Evolutionary conservation across 2,329 filamentous ascomycete species (phyloP), one percentile per base, ranked within the genome.

Genomic region (Penicillium verrucosum): DNA sequence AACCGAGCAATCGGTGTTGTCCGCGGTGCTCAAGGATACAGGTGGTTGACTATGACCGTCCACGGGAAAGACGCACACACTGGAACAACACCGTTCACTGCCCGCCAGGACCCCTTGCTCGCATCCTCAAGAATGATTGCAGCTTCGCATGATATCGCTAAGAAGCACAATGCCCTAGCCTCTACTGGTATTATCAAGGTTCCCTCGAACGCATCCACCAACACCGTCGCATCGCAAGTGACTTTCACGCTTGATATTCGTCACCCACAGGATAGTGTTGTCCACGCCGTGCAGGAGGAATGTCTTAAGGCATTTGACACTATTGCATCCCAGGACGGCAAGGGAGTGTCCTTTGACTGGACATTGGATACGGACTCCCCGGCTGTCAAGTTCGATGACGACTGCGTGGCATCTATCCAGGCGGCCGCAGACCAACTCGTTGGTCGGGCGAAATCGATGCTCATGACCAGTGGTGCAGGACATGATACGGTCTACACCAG

Each of bases 31-130:
- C 87, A 90, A 68, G 85, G 84, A 5, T 89, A 89, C 68, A 81
- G 83, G 58, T 90, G 88, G 88, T 82, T 84, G 66, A 87, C 81
- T 0, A 70, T 90, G 32, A 82, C 80, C 1, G 80, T 90, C 1
- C 73, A 76, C n/a, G 87, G 87, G 0, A 77, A 82, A 56, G 87
- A 89, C 59, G 82, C 82, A 4, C 88, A 90, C 68, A 89, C 87
- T 0, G 88, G 88, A 4, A 89, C 88, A 0, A 90, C 88, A 0
- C 84, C 85, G 23, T 80, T 89, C 30, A 73, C 74, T 18, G 80
- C 81, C 36, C 80, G 87, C 9, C 81, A 82, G 4, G 87, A 90
- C 68, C 83, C 87, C 2, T 73, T 89, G 52, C 80, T 89, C 4
- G 81, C 85, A 9, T 83, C 85, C 1, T 80, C 81, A 0, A 84